Evolutionary conservation across 257 asterid species (phyloP).

Genomic region (Przewalskia tangutica): DNA sequence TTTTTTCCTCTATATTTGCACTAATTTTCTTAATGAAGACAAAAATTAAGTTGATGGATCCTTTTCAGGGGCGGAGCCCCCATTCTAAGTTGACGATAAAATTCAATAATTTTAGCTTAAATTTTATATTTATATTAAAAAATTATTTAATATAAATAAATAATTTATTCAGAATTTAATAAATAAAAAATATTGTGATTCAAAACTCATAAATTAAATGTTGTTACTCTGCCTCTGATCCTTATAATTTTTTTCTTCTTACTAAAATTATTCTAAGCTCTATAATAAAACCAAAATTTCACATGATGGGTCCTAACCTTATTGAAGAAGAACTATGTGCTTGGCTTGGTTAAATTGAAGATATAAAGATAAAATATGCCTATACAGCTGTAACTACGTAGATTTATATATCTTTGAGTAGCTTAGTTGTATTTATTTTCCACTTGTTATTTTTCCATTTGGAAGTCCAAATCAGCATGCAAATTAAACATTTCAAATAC

Average conservation of each 20-base stretch:
- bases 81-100: too few species aligned
- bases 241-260: too few species aligned
- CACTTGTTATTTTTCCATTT: background rate
- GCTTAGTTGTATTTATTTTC: constrained; percentile 2
- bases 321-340: background rate
- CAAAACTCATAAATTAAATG: too few species aligned
- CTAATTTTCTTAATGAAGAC: background rate
- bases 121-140: too few species aligned
- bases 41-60: too few species aligned
- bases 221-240: too few species aligned
- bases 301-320: background rate
- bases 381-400: constrained; percentile 3
- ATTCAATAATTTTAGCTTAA: too few species aligned
- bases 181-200: too few species aligned
- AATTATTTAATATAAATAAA: too few species aligned
- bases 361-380: background rate
- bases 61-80: too few species aligned
- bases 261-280: background rate
- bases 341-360: constrained; percentile 3
- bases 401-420: background rate
- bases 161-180: too few species aligned
- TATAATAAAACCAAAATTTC: background rate
- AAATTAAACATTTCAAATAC: background rate
- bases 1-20: background rate
- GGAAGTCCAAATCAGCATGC: constrained; percentile 4